These are phyloP conservation scores for Starmerella bombi DNA, from an alignment of 805 yeast species.

Conservation along the genomic window DNA sequence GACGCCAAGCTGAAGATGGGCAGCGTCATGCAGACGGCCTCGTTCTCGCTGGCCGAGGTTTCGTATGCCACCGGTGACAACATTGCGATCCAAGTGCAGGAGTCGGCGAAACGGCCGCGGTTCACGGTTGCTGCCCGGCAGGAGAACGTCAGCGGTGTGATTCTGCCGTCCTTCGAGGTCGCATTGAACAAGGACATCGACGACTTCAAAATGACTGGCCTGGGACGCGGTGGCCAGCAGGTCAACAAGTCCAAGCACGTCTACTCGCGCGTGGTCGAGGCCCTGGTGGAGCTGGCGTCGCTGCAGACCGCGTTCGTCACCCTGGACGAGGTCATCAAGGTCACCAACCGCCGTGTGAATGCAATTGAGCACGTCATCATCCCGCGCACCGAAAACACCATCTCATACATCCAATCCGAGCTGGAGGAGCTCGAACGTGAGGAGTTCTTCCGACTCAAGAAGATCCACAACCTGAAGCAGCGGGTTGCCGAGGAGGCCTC, in stretches of 20 bases:
- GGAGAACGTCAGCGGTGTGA: slow-evolving; percentile 93
- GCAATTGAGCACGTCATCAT: slow-evolving; percentile 97
- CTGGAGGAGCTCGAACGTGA: slow-evolving; percentile 96
- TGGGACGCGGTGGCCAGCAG: slow-evolving; percentile 98
- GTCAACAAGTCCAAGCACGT: slow-evolving; percentile 88
- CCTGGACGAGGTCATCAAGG: slow-evolving; percentile 93
- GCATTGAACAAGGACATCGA: slow-evolving; percentile 72
- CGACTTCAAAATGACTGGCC: slow-evolving; percentile 90
- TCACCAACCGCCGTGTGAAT: slow-evolving; percentile 94
- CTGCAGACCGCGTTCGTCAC: slow-evolving; percentile 93
- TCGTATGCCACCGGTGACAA: slow-evolving; percentile 95
- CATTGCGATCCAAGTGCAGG: slow-evolving; percentile 91
- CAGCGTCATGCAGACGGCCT: slow-evolving; percentile 94
- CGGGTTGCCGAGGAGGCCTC: slow-evolving; percentile 34
- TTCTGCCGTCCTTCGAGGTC: slow-evolving; percentile 82
- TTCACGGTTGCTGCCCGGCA: slow-evolving; percentile 83
- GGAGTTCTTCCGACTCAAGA: slow-evolving; percentile 91
- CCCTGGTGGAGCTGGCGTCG: slow-evolving; percentile 88
- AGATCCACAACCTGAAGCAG: slow-evolving; percentile 90
- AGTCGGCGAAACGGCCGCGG: slow-evolving; percentile 74
- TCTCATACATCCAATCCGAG: slow-evolving; percentile 81
- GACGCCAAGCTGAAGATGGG: slow-evolving; percentile 97
- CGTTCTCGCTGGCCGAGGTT: slow-evolving; percentile 93
- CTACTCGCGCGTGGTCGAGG: slow-evolving; percentile 92
- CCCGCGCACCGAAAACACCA: slow-evolving; percentile 95